Evolutionary conservation across 495 filamentous ascomycete genomes (phyloP).

Genomic region (Penicillium parvum): DNA sequence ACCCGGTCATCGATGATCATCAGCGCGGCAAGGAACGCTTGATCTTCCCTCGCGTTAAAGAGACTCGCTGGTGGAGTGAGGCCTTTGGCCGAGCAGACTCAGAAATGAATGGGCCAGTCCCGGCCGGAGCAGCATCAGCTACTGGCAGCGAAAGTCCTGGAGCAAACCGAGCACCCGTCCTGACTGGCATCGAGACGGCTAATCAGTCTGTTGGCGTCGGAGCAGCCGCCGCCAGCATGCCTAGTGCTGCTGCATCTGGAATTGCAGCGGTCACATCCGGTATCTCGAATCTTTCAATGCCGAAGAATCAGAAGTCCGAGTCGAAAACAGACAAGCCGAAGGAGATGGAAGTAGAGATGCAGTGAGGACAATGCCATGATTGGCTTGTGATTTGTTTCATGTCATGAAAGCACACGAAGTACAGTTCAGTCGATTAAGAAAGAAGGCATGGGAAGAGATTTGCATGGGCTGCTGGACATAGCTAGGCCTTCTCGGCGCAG

Average conservation of each 20-base stretch:
- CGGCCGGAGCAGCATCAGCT: constrained; percentile 11
- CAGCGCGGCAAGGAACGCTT: constrained; percentile 75
- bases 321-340: constrained; percentile 21
- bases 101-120: constrained; percentile 81
- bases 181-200: constrained; percentile 48
- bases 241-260: constrained; percentile 25
- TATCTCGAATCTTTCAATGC: constrained; percentile 38
- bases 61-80: constrained; percentile 89
- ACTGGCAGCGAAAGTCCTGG: constrained; percentile 17
- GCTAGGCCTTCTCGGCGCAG: not conserved
- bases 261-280: constrained; percentile 39
- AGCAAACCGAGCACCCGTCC: constrained; percentile 27
- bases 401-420: not conserved
- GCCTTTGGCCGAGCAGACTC: constrained; percentile 76
- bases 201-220: constrained; percentile 28
- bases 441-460: not conserved
- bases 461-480: constrained; percentile 3
- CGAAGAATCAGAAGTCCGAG: constrained; percentile 23
- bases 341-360: constrained; percentile 48
- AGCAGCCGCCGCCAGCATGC: constrained; percentile 17
- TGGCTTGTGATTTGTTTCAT: not conserved
- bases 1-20: constrained; percentile 69
- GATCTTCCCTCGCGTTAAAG: constrained; percentile 65
- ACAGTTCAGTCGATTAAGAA: not conserved
- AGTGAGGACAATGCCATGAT: constrained; percentile 19